phyloP scores from a whole-genome alignment of 164 flowering plant genomes.

The Nymphaea thermarum region DNA sequence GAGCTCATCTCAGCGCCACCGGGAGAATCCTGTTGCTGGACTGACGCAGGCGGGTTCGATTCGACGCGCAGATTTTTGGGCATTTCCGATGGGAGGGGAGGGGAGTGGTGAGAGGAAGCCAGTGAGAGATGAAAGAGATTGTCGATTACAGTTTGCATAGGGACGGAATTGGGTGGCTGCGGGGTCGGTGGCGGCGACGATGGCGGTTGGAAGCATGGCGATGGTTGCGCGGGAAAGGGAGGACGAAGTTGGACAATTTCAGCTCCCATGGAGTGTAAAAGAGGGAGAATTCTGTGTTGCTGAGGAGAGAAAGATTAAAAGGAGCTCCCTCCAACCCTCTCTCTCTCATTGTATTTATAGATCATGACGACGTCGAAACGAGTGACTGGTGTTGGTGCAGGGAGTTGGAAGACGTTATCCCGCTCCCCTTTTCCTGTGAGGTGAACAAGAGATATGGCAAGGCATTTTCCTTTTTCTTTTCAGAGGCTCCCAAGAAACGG shows the following conservation, averaged over 20 bases:
- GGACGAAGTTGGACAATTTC: neutral
- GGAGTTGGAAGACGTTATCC: neutral
- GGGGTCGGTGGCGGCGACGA: slow-evolving; percentile 23
- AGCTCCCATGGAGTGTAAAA: neutral
- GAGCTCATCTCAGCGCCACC: slow-evolving; percentile 18
- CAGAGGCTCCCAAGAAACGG: no score
- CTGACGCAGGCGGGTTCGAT: slow-evolving; percentile 10
- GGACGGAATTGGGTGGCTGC: slow-evolving; percentile 37
- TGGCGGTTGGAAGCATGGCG: neutral
- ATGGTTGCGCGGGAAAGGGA: neutral
- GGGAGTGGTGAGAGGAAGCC: slow-evolving; percentile 11
- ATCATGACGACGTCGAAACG: neutral
- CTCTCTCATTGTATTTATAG: neutral
- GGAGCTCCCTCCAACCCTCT: neutral
- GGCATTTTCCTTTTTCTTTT: no score
- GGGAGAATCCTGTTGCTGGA: slow-evolving; percentile 8
- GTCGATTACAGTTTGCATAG: slow-evolving; percentile 59
- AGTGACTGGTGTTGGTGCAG: neutral
- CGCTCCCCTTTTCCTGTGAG: neutral
- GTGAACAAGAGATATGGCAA: neutral
- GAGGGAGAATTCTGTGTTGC: neutral
- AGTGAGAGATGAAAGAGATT: slow-evolving; percentile 53
- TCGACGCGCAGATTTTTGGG: neutral
- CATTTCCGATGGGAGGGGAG: slow-evolving; percentile 5
- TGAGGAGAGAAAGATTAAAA: neutral